A percentile compares a stretch with the other conserved stretches of the same genome.
Conservation (phyloP, 2,329 filamentous ascomycete species). For the Erysiphe neolycopersici region DNA sequence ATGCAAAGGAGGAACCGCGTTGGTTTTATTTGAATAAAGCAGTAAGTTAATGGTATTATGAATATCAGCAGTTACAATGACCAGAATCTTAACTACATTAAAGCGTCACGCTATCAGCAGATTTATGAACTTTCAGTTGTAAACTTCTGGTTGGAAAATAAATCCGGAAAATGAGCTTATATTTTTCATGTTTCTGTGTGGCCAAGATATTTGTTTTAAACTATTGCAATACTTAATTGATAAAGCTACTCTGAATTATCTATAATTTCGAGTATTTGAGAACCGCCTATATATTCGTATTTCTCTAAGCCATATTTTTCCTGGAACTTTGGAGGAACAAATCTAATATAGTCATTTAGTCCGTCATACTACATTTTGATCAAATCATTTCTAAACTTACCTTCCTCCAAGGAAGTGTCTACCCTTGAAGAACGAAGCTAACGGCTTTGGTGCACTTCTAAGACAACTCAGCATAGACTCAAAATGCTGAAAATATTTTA, state of each 20-base stretch:
- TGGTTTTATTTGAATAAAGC: constrained; percentile 41
- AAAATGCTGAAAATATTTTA: not conserved
- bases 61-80: not conserved
- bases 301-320: constrained; percentile 68
- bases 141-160: too few relatives aligned
- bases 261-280: constrained; percentile 64
- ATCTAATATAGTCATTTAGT: constrained; percentile 21
- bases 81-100: too few relatives aligned
- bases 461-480: not conserved
- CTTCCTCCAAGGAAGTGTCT: constrained; percentile 79
- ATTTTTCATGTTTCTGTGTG: too few relatives aligned
- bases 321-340: constrained; percentile 51
- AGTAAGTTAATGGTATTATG: not conserved
- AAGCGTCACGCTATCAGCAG: too few relatives aligned
- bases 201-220: too few relatives aligned
- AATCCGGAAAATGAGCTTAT: too few relatives aligned
- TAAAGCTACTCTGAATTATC: not conserved
- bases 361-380: too few relatives aligned
- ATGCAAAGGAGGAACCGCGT: constrained; percentile 48
- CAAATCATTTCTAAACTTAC: constrained; percentile 15
- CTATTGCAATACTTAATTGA: too few relatives aligned
- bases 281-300: constrained; percentile 58
- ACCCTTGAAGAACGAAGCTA: constrained; percentile 60
- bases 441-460: constrained; percentile 63
- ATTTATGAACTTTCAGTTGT: too few relatives aligned